phyloP scores from a whole-genome alignment of 306 rosid genomes.

The Acmispon strigosus region DNA sequence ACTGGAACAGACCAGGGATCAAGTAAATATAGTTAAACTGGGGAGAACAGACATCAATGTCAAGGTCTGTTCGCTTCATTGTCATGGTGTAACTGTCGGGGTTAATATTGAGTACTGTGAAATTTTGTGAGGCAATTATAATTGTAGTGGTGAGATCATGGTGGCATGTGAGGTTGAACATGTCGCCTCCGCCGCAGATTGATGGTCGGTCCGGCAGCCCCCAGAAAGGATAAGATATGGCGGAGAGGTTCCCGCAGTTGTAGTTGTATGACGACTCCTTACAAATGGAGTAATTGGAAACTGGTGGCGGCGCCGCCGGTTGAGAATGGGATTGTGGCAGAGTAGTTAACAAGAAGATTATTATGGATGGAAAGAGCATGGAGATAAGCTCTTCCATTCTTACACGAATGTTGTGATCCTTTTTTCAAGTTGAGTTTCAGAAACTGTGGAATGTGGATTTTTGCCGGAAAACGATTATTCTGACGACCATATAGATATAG shows the following conservation, averaged over 20 bases:
- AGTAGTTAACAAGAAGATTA: neutral
- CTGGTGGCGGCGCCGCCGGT: neutral
- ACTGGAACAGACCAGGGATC: neutral
- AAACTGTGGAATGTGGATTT: too few species aligned
- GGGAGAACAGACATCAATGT: neutral
- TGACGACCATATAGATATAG: too few species aligned
- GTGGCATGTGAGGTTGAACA: neutral
- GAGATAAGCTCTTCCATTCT: too few species aligned
- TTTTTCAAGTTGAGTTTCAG: too few species aligned
- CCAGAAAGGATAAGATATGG: slow-evolving; percentile 14
- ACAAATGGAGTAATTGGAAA: neutral
- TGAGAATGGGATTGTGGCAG: neutral
- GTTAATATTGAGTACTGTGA: neutral
- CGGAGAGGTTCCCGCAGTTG: neutral
- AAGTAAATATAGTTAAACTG: neutral
- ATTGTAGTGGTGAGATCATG: neutral
- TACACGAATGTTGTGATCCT: too few species aligned
- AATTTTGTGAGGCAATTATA: neutral
- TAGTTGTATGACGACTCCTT: neutral
- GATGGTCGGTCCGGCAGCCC: neutral
- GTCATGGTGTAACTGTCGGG: neutral
- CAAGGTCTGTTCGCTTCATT: neutral
- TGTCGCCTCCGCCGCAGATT: neutral
- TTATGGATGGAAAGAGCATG: neutral
- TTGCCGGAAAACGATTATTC: too few species aligned